phyloP scores from a whole-genome alignment of 2,329 filamentous ascomycete species.

The Sporothrix schenckii region DNA sequence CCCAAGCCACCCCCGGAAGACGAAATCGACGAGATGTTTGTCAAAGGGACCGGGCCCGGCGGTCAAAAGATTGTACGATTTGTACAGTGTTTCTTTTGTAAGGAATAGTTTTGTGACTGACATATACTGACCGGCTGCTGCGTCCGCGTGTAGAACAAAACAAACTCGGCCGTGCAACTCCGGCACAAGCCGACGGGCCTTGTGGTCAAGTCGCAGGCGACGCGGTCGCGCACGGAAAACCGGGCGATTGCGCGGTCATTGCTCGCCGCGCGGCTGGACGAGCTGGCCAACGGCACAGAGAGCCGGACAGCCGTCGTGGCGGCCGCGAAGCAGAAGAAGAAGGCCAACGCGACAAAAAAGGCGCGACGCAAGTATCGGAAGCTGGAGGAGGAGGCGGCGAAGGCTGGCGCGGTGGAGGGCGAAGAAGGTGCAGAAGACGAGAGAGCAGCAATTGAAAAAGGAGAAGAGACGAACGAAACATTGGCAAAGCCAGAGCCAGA shows the following conservation, averaged over 20 bases:
- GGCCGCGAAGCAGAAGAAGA: constrained; percentile 65
- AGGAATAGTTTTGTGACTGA: not conserved
- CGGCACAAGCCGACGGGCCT: constrained; percentile 88
- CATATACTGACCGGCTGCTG: not conserved
- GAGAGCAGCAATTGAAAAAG: not conserved
- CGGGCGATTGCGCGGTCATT: constrained; percentile 79
- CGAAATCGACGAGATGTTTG: constrained; percentile 81
- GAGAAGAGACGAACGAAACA: not conserved
- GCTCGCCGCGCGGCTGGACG: constrained; percentile 74
- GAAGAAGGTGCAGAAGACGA: constrained; percentile 2
- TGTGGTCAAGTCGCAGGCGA: constrained; percentile 92
- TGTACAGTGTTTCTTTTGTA: no score
- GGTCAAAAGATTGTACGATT: constrained; percentile 82
- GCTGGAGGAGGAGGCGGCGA: constrained; percentile 54
- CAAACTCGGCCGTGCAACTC: constrained; percentile 89
- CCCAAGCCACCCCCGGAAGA: constrained; percentile 71
- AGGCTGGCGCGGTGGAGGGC: constrained; percentile 28
- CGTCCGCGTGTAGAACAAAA: constrained; percentile 74
- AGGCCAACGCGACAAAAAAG: constrained; percentile 80
- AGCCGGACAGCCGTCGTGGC: constrained; percentile 68
- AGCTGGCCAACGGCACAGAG: constrained; percentile 69
- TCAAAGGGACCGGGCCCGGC: constrained; percentile 89
- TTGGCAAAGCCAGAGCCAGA: no score
- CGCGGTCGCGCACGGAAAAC: constrained; percentile 83
- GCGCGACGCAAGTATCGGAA: constrained; percentile 74